Evolutionary conservation across 2,329 filamentous ascomycete species (phyloP).

Genomic region (Teratosphaeria nubilosa): DNA sequence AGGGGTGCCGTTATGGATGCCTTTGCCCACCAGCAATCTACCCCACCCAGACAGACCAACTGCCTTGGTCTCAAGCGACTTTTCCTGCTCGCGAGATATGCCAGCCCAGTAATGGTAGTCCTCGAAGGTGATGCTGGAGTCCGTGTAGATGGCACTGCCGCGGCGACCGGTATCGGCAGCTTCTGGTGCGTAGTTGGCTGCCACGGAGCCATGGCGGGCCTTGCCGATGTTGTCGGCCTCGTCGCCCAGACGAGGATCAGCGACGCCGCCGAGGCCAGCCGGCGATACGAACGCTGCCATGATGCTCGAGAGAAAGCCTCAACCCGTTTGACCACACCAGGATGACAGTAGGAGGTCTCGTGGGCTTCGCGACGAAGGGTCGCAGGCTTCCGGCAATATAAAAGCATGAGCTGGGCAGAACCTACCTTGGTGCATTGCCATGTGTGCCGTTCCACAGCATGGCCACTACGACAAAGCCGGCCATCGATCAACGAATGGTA

Average conservation of each 20-base stretch:
- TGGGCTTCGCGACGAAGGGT: background rate
- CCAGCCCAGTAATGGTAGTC: conserved; percentile 33
- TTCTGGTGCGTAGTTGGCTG: background rate
- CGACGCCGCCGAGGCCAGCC: conserved; percentile 5
- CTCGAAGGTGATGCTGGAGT: conserved; percentile 24
- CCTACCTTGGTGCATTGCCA: background rate
- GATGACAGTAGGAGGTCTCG: background rate
- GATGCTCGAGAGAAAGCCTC: background rate
- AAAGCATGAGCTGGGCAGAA: background rate
- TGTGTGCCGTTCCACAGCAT: background rate
- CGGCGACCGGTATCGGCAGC: conserved; percentile 4
- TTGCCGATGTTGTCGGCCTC: background rate
- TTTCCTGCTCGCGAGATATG: conserved; percentile 26
- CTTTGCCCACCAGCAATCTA: background rate
- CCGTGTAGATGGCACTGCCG: background rate
- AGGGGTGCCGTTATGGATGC: background rate
- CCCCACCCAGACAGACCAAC: background rate
- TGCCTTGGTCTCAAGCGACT: background rate
- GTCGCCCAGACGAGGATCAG: conserved; percentile 5
- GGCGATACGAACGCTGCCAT: background rate
- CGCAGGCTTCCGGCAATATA: background rate
- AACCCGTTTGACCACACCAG: background rate
- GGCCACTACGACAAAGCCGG: background rate
- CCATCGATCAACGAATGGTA: background rate
- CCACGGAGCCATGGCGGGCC: background rate